Conservation (phyloP, 73 alveolate species). For the Urostyla sp. region DNA sequence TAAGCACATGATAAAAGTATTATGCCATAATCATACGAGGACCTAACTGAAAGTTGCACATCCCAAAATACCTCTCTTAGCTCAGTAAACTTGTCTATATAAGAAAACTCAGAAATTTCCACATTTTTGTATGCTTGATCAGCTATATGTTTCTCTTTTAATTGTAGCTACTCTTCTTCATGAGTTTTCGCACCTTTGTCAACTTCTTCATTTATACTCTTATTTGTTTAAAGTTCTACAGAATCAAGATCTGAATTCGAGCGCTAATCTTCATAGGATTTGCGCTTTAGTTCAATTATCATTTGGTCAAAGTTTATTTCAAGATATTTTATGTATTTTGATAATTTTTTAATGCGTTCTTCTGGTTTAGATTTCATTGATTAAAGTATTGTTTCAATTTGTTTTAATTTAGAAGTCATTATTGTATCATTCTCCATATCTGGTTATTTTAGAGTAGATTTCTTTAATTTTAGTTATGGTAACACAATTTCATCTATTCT, state of each 20-base stretch:
- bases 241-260: conserved; percentile 44
- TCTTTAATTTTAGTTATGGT: conserved; percentile 66
- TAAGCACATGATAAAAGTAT: conserved; percentile 48
- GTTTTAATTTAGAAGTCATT: conserved; percentile 20
- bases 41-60: conserved; percentile 43
- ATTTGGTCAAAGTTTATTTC: conserved; percentile 45
- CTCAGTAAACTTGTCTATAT: conserved; percentile 44
- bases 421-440: conserved; percentile 53
- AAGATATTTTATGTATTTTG: conserved; percentile 38
- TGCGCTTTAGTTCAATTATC: conserved; percentile 53
- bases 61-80: conserved; percentile 71
- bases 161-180: conserved; percentile 30
- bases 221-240: not conserved
- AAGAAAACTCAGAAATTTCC: conserved; percentile 65
- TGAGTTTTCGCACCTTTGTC: conserved; percentile 20
- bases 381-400: conserved; percentile 55
- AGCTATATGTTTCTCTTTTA: no score
- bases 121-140: conserved; percentile 63
- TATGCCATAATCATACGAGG: conserved; percentile 63
- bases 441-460: conserved; percentile 47
- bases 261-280: conserved; percentile 53
- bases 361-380: conserved; percentile 58
- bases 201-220: not conserved
- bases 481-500: conserved; percentile 71
- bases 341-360: conserved; percentile 24